A percentile compares a stretch with the other conserved stretches of the same genome.
Conservation (phyloP, 2,329 filamentous ascomycete genomes). For the Clarireedia monteithiana region DNA sequence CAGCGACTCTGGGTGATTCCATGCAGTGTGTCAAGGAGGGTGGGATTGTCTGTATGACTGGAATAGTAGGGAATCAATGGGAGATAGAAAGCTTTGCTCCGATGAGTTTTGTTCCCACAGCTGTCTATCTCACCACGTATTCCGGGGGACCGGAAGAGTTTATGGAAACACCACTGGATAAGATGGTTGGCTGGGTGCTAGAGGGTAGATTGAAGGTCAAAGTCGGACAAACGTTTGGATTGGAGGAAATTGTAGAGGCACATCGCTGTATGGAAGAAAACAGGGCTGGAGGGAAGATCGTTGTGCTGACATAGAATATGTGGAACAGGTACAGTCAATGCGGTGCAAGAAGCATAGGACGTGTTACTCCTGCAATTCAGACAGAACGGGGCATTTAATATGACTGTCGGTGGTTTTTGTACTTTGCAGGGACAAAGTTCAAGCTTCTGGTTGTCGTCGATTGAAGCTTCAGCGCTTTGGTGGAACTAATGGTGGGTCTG, state of each 20-base stretch:
- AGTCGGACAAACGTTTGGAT: conserved; percentile 35
- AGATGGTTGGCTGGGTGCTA: conserved; percentile 32
- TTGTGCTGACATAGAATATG: conserved; percentile 28
- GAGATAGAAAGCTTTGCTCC: conserved; percentile 31
- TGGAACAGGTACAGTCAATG: too few relatives aligned
- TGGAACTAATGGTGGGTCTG: too few relatives aligned
- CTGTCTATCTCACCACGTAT: conserved; percentile 36
- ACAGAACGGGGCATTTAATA: too few relatives aligned
- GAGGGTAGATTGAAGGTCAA: conserved; percentile 33
- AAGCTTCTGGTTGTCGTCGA: too few relatives aligned
- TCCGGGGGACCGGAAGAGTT: conserved; percentile 33
- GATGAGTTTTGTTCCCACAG: conserved; percentile 35
- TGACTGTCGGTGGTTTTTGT: too few relatives aligned
- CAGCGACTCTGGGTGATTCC: conserved; percentile 36
- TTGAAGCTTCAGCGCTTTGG: too few relatives aligned
- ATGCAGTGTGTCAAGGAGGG: conserved; percentile 32
- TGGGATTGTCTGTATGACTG: conserved; percentile 39
- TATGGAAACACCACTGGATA: conserved; percentile 34
- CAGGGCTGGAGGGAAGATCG: conserved; percentile 37
- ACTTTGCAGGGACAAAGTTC: too few relatives aligned
- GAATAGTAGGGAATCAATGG: conserved; percentile 39
- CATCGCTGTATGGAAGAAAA: conserved; percentile 39
- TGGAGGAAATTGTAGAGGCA: conserved; percentile 39
- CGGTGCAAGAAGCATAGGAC: too few relatives aligned
- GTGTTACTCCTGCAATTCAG: too few relatives aligned